Conservation (phyloP, 176 grass and related monocot genomes). For the Zea mays region Zm-B73-REFERENCE-NAM-5.0 NC_050104.1:124769001-124769500, state of each 20-base stretch:
- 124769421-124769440: conserved; percentile 29
- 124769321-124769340: neutral
- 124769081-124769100: conserved; percentile 8
- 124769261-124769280: conserved; percentile 85
- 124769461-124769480: conserved; percentile 80
- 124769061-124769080: neutral
- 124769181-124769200: conserved; percentile 20
- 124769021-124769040: conserved; percentile 27
- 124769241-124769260: conserved; percentile 43
- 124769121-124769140: conserved; percentile 3
- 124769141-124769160: neutral
- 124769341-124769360: neutral
- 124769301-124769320: conserved; percentile 80
- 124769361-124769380: neutral
- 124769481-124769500: conserved; percentile 64
- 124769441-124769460: conserved; percentile 82
- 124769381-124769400: neutral
- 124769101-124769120: neutral
- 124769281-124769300: conserved; percentile 86
- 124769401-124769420: neutral
- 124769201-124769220: conserved; percentile 56
- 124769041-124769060: neutral
- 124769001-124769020: conserved; percentile 4
- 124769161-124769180: conserved; percentile 6
- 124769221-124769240: conserved; percentile 72